Evolutionary conservation across 169 alveolate genomes (phyloP), one percentile per base, ranked within the genome.

Genomic region (Babesia sp.): DNA sequence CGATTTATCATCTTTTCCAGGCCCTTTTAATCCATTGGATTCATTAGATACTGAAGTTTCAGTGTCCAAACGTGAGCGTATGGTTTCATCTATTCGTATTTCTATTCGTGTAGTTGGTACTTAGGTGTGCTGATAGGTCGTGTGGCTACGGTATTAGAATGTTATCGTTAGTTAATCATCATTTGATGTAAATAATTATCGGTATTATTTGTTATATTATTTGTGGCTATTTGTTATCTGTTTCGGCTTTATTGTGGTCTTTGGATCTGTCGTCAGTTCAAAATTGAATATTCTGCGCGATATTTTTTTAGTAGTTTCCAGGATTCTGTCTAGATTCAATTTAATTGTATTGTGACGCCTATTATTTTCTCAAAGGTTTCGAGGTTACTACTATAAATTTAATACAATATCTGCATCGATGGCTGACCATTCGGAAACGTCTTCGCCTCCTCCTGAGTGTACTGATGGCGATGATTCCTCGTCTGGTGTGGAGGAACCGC

Each of bases 21-120:
- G 37, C 9, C 2, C n/a, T 0, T 64, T 33, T 24, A 4, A 8
- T 2, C 74, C 74, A 26, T 16, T 64, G 28, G 51, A 5, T 0
- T 64, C 63, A 1, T 24, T 24, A 2, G 54, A 44, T 36, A 24
- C 83, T 8, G 7, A 5, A 0, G 53, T 72, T 9, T 28, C 46
- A 6, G 28, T 56, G 29, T 8, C 45, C 3, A 31, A 55, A 24
- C 59, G 67, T 37, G 69, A 72, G 50, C 73, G 83, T 31, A 14
- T 57, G 57, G 26, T 72, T 1, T 72, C 83, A 9, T 57, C 75
- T 24, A 72, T 72, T 20, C 28, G 46, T 16, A 72, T 72, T 36
- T 2, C 24, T 6, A 72, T 72, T 33, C 18, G 36, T 31, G 63
- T 64, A 0, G 74, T 48, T 41, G 31, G 39, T 18, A 44, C 8